phyloP scores from a whole-genome alignment of 176 grass and related monocot genomes.

The Pharus latifolius region DNA sequence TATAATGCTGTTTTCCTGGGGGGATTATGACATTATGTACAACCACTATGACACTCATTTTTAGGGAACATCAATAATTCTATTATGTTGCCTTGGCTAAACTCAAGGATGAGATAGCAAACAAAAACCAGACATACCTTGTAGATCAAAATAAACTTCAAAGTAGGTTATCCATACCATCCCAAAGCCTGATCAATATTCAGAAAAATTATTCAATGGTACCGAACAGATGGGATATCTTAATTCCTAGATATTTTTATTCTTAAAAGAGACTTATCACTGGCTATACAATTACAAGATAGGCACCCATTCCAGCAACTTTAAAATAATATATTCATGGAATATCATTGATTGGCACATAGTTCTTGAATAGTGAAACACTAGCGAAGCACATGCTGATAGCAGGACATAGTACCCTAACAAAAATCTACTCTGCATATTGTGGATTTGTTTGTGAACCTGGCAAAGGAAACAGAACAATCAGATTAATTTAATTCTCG shows the following conservation, averaged over 20 bases:
- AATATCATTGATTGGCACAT: neutral
- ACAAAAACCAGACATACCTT: neutral
- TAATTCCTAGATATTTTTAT: too few relatives aligned
- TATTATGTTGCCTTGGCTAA: neutral
- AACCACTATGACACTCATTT: too few relatives aligned
- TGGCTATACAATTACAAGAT: too few relatives aligned
- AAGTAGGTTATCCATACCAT: neutral
- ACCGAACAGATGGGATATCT: too few relatives aligned
- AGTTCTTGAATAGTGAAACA: neutral
- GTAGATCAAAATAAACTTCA: neutral
- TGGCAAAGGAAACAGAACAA: neutral
- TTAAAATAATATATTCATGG: neutral
- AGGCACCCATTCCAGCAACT: too few relatives aligned
- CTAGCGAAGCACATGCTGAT: neutral
- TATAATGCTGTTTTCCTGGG: too few relatives aligned
- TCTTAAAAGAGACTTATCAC: too few relatives aligned
- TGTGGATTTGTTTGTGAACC: neutral
- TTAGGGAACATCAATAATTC: too few relatives aligned
- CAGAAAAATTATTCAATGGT: too few relatives aligned
- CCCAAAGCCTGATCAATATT: too few relatives aligned
- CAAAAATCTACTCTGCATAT: neutral
- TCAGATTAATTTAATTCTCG: neutral
- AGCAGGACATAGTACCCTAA: neutral
- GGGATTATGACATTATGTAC: too few relatives aligned
- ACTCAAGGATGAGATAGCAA: neutral